Evolutionary conservation across 305 asterid species (phyloP).

Genomic region (Fraxinus baroniana): DNA sequence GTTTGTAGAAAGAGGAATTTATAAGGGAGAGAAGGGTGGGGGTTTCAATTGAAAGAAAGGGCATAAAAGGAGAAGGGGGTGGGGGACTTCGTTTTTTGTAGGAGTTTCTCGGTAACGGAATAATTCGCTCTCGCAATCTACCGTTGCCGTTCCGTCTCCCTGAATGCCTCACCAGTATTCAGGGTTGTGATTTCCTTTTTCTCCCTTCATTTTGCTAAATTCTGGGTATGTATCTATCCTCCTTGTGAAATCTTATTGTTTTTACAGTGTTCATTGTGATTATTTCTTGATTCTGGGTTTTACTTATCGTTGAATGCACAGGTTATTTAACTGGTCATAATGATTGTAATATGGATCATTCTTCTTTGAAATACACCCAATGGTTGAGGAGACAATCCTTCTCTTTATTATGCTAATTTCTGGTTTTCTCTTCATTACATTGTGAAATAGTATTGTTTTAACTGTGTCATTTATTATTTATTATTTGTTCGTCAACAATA

Average conservation of each 20-base stretch:
- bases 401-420: neutral
- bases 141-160: constrained; percentile 93
- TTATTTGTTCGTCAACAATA: too few relatives aligned
- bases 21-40: constrained; percentile 22
- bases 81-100: constrained; percentile 38
- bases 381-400: neutral
- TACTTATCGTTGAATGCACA: neutral
- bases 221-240: neutral
- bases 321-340: neutral
- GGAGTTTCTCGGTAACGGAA: constrained; percentile 74
- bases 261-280: neutral
- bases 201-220: neutral
- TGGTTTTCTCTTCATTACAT: neutral
- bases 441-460: neutral
- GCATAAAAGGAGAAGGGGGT: constrained; percentile 30
- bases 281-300: neutral
- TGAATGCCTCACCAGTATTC: constrained; percentile 99
- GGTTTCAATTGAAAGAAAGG: constrained; percentile 9
- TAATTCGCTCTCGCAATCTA: constrained; percentile 73
- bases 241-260: neutral
- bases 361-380: neutral
- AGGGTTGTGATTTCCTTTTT: constrained; percentile 41
- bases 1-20: constrained; percentile 15
- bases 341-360: neutral
- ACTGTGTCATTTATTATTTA: neutral